Percentiles rank a stretch among this genome's conserved stretches.
phyloP scores from a whole-genome alignment of 495 filamentous ascomycete genomes.

The Hyaloscypha bicolor region DNA sequence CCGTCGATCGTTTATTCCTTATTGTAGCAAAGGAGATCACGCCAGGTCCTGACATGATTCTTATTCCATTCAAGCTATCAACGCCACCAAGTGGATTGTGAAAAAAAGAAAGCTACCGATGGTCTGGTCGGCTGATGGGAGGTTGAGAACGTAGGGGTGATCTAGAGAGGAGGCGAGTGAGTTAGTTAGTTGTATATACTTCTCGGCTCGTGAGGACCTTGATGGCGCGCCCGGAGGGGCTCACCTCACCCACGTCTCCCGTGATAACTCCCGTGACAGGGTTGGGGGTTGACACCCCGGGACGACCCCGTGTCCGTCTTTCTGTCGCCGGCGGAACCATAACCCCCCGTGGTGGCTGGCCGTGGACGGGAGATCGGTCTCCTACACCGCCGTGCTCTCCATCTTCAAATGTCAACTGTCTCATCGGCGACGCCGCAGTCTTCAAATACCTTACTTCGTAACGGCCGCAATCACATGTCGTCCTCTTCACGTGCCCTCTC shows the following conservation, averaged over 20 bases:
- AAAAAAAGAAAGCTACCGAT: neutral
- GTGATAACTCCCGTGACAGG: too few species aligned
- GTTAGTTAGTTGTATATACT: too few species aligned
- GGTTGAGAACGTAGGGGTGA: too few species aligned
- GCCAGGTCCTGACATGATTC: neutral
- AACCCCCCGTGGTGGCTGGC: neutral
- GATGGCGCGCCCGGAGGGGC: too few species aligned
- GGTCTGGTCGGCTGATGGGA: neutral
- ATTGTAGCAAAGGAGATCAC: neutral
- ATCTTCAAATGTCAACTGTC: neutral
- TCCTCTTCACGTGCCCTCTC: slow-evolving; percentile 14
- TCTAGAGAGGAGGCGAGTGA: too few species aligned
- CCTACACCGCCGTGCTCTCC: neutral
- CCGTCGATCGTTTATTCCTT: neutral
- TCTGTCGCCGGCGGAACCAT: neutral
- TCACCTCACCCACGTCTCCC: too few species aligned
- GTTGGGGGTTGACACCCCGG: too few species aligned
- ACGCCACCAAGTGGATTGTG: neutral
- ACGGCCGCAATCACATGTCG: slow-evolving; percentile 21
- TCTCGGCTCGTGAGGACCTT: too few species aligned
- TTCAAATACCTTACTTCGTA: slow-evolving; percentile 2
- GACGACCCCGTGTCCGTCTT: neutral
- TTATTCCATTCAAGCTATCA: neutral
- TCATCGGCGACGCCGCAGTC: neutral
- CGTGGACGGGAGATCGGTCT: neutral